Conservation (phyloP, 352 stramenopile species). For the Globisporangium nagaii region DNA sequence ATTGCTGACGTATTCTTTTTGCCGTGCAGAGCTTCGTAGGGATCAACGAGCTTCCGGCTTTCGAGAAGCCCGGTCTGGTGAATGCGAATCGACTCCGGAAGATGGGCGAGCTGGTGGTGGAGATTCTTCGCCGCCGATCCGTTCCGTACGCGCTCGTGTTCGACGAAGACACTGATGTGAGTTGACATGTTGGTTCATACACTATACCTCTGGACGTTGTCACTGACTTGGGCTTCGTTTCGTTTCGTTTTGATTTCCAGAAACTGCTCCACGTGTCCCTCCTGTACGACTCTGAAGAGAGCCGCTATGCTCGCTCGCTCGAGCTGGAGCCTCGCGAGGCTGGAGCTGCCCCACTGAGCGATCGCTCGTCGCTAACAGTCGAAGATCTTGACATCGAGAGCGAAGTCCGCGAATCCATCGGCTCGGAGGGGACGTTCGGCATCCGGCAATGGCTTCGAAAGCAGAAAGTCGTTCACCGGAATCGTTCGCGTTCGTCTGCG, state of each 20-base stretch:
- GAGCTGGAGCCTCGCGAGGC: conserved; percentile 69
- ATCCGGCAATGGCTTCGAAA: conserved; percentile 82
- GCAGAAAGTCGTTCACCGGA: conserved; percentile 75
- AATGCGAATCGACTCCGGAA: conserved; percentile 68
- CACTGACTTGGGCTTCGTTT: background rate
- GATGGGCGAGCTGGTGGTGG: conserved; percentile 68
- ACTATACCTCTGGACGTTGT: no score
- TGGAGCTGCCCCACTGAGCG: conserved; percentile 52
- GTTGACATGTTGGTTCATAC: conserved; percentile 13
- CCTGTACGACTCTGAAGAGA: conserved; percentile 70
- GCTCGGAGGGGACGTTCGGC: conserved; percentile 65
- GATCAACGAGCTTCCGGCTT: conserved; percentile 72
- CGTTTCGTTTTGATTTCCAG: conserved; percentile 16
- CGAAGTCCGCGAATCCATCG: conserved; percentile 75
- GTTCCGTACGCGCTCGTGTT: conserved; percentile 59
- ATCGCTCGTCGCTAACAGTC: conserved; percentile 37
- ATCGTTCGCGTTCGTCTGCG: conserved; percentile 59
- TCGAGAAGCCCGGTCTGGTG: conserved; percentile 58
- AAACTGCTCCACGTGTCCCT: conserved; percentile 66
- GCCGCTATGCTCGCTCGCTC: conserved; percentile 66
- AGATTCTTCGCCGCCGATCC: conserved; percentile 74
- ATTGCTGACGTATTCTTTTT: background rate
- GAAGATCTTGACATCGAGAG: conserved; percentile 72
- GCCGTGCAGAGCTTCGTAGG: conserved; percentile 58
- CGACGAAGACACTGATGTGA: conserved; percentile 54